phyloP scores from a whole-genome alignment of 164 flowering plant genomes.

The Saururus chinensis region DNA sequence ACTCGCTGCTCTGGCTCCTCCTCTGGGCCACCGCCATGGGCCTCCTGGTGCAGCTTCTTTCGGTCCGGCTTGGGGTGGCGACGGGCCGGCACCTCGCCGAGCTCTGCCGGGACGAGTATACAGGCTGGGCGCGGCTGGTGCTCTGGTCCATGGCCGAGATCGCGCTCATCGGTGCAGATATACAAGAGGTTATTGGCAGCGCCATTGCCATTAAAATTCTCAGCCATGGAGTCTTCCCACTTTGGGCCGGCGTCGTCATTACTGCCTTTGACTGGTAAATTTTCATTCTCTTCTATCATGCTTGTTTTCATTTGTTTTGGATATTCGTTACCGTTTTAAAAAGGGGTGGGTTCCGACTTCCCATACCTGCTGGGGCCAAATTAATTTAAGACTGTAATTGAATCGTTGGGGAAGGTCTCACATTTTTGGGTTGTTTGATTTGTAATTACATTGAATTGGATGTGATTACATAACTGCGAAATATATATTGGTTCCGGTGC shows the following conservation, averaged over 20 bases:
- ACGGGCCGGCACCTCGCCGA: slow-evolving; percentile 52
- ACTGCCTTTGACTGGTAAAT: slow-evolving; percentile 58
- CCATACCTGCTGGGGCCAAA: no score
- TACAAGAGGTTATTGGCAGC: slow-evolving; percentile 64
- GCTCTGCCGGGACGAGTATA: slow-evolving; percentile 52
- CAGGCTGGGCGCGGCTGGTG: slow-evolving; percentile 31
- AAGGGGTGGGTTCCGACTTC: no score
- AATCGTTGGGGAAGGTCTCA: no score
- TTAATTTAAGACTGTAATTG: no score
- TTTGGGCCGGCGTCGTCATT: slow-evolving; percentile 64
- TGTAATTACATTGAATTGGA: no score
- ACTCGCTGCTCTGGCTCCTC: slow-evolving; percentile 51
- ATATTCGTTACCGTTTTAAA: no score
- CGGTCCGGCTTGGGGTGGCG: slow-evolving; percentile 48
- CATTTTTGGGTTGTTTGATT: no score
- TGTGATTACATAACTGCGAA: no score
- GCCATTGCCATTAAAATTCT: slow-evolving; percentile 54
- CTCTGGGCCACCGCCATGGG: slow-evolving; percentile 60
- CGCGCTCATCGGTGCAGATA: slow-evolving; percentile 59
- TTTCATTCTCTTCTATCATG: not conserved
- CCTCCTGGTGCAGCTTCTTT: slow-evolving; percentile 43
- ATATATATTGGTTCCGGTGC: no score
- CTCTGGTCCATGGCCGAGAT: slow-evolving; percentile 67
- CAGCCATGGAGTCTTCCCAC: slow-evolving; percentile 48
- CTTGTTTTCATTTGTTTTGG: no score